Base-by-base conservation (phyloP, 2,329 filamentous ascomycete species). In the Claviceps maximensis region DNA sequence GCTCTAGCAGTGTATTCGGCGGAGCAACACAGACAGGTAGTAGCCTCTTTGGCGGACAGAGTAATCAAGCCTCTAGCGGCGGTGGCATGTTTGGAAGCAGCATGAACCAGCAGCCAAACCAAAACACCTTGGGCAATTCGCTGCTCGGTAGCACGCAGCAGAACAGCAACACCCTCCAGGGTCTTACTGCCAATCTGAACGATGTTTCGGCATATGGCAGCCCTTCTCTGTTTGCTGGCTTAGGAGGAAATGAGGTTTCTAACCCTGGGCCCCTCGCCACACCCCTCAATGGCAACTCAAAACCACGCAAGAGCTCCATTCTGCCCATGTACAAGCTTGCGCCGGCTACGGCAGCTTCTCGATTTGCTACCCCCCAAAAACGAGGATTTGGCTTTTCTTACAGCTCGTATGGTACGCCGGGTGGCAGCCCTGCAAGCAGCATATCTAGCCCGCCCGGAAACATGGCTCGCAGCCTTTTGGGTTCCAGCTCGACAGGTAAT, bases 241-340 rank as follows among this genome's bases (percentile, higher is more conserved):
- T 96, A 17, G 75, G 75, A 59, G 76, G 65, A 64, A 82, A 63
- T 70, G 87, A 70, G 71, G 71, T 74, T 52, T 77, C 67, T 67
- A 89, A 89, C 61, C 87, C 89, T 3, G 93, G 93, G 2, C 93
- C 94, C 3, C 77, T 98, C 58, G 93, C 91, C 9, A 97, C 91
- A 0, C 93, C 94, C 0, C 76, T 97, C 13, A 86, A 84, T 9
- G 84, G 83, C 58, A 84, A 82, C 67, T 72, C 73, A 40, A 91
- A 89, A 70, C 77, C 84, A 53, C 87, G 87, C 67, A 86, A 89
- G 65, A 83, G 80, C 58, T 85, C 87, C 10, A 86, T 91, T 45
- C 71, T 95, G 52, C 89, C 89, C 2, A 83, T 93, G 65, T 89
- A 91, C 73, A 93, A 90, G 70, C 78, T 95, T 58, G 91, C 89